Percentiles rank a stretch among this genome's conserved stretches.
These are phyloP conservation scores for Gossypium anomalum DNA, from an alignment of 345 rosid species.

Conservation along the genomic window DNA sequence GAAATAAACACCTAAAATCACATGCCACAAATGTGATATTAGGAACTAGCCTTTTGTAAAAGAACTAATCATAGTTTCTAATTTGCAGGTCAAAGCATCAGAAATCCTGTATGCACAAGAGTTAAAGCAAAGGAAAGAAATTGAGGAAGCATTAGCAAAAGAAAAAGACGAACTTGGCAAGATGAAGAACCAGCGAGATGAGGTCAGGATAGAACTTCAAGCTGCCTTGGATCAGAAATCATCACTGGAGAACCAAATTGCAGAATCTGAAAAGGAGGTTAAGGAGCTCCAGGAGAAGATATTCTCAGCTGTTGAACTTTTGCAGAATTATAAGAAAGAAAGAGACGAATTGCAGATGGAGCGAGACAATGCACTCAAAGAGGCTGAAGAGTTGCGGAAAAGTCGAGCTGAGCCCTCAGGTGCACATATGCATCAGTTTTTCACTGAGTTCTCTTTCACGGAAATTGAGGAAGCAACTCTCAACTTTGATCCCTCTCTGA, in stretches of 20 bases:
- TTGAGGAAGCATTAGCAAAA: slow-evolving; percentile 53
- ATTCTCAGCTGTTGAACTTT: slow-evolving; percentile 65
- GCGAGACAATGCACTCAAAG: slow-evolving; percentile 75
- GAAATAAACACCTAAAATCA: no score
- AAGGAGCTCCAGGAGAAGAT: slow-evolving; percentile 75
- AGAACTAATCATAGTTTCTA: slow-evolving; percentile 8
- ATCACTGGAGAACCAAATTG: slow-evolving; percentile 47
- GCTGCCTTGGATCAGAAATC: slow-evolving; percentile 43
- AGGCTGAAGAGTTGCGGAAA: slow-evolving; percentile 78
- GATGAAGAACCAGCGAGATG: slow-evolving; percentile 42
- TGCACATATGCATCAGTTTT: slow-evolving; percentile 43
- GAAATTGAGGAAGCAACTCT: slow-evolving; percentile 72
- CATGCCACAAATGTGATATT: no score
- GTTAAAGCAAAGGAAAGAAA: slow-evolving; percentile 60
- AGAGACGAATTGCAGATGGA: slow-evolving; percentile 61
- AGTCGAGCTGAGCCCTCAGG: slow-evolving; percentile 53
- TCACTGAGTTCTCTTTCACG: slow-evolving; percentile 59
- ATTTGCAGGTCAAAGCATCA: slow-evolving; percentile 52
- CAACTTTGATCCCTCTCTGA: slow-evolving; percentile 60
- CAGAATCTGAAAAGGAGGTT: slow-evolving; percentile 47
- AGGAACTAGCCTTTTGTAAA: background rate
- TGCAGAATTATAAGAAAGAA: slow-evolving; percentile 62
- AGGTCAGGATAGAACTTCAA: slow-evolving; percentile 47
- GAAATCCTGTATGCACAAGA: slow-evolving; percentile 57
- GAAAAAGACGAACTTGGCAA: slow-evolving; percentile 53